Percentiles rank a stretch among this genome's conserved stretches.
Evolutionary conservation across 1,284 basidiomycete species (phyloP).

Genomic region (Macrocybe sp.): DNA sequence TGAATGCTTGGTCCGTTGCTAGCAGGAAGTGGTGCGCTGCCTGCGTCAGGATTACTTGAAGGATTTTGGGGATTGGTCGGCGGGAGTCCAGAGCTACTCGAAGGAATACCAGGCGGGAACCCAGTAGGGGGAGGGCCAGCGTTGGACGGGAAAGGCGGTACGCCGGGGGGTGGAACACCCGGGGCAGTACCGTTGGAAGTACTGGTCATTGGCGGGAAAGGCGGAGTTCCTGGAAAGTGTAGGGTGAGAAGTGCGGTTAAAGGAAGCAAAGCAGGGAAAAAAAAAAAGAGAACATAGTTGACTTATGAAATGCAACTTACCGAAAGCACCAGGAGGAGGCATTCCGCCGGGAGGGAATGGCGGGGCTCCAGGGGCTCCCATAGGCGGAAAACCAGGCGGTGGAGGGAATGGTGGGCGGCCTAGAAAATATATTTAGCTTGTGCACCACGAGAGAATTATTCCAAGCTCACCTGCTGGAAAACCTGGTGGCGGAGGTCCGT

Average conservation of each 20-base stretch:
- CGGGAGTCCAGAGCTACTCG: conserved; percentile 28
- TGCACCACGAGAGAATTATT: conserved; percentile 4
- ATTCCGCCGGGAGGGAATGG: conserved; percentile 57
- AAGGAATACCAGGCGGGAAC: conserved; percentile 18
- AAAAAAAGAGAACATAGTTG: not conserved
- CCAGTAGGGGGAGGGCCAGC: conserved; percentile 24
- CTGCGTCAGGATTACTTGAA: conserved; percentile 9
- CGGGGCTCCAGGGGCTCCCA: conserved; percentile 48
- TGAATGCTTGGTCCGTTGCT: conserved; percentile 59
- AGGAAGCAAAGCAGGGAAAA: not conserved
- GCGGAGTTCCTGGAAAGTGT: conserved; percentile 40
- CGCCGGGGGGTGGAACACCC: conserved; percentile 5
- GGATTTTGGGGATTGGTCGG: conserved; percentile 16
- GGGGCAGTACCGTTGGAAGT: conserved; percentile 25
- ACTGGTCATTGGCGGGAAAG: conserved; percentile 51
- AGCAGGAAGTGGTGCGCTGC: conserved; percentile 1
- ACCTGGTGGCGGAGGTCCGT: conserved; percentile 43
- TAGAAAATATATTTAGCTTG: conserved; percentile 16
- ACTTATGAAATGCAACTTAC: conserved; percentile 2
- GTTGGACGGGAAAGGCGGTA: conserved; percentile 46
- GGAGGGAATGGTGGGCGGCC: conserved; percentile 72
- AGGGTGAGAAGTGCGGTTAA: conserved; percentile 6
- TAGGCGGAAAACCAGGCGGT: conserved; percentile 38
- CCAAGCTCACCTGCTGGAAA: conserved; percentile 45
- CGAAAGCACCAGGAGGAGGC: conserved; percentile 10